Base-by-base conservation (phyloP, 1,139 yeast genomes). In the Debaryomyces psychrophilus region DNA sequence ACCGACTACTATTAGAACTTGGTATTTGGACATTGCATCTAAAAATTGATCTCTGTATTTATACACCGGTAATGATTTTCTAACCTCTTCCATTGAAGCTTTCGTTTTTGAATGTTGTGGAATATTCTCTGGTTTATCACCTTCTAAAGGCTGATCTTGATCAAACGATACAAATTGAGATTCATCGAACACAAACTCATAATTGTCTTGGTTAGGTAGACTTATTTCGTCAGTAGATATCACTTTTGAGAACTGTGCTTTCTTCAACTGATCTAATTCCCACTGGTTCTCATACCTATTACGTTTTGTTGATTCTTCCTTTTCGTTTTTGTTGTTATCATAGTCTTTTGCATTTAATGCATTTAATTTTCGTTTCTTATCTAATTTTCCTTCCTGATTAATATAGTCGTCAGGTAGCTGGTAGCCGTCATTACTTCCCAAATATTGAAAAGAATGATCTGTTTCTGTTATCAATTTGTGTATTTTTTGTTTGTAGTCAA, bases 1-100 rank as follows among this genome's bases (percentile, higher is more conserved):
- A 49, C 99, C 99, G 29, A 93, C 97, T 40, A 93, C 87, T 36
- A 93, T 87, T 33, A 92, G 61, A 28, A 92, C 86, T 59, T 90
- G 96, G 57, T 87, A 81, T 12, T 77, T 67, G 17, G 64, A 61
- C 2, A 93, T 76, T 0, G 90, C 82, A 0, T 77, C 73, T n/a
- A 93, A 64, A 25, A 93, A 76, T 43, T 81, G 75, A 2, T 77
- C 70, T 45, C 90, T 73, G 67, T 81, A 86, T 44, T 76, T 69
- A 57, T 71, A 89, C 1, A 92, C 96, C 0, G 99, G 99, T 18
- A 93, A 68, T 0, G 90, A 81, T 54, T 73, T 77, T 42, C 95
- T 65, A 1, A 81, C 77, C 8, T 72, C 73, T 8, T 68, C 73
- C 29, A 79, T 71, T n/a, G 69, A 78, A 58, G 44, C 64, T 62